Evolutionary conservation across 768 basidiomycete genomes (phyloP).

Genomic region (Lactifluus piperatus): DNA sequence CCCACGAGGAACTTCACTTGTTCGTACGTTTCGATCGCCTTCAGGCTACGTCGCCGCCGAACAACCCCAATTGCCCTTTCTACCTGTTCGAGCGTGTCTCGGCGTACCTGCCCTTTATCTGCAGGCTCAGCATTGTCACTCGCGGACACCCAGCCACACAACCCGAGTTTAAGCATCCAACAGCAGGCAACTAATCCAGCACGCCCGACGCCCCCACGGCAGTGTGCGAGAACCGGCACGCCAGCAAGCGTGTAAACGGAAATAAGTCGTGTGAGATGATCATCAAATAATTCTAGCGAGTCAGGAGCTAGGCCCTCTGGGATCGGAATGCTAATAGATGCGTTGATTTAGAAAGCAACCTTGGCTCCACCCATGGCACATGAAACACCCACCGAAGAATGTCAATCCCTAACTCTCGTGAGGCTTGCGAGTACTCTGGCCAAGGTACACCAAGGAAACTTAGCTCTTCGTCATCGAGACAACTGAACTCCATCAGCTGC

Average conservation of each 20-base stretch:
- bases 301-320: slow-evolving; percentile 84
- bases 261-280: slow-evolving; percentile 56
- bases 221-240: slow-evolving; percentile 71
- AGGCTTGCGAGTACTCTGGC: slow-evolving; percentile 60
- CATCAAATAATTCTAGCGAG: slow-evolving; percentile 50
- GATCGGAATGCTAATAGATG: slow-evolving; percentile 60
- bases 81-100: slow-evolving; percentile 55
- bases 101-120: slow-evolving; percentile 24
- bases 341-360: not conserved
- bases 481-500: slow-evolving; percentile 35
- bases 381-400: slow-evolving; percentile 54
- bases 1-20: slow-evolving; percentile 81
- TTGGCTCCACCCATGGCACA: not conserved
- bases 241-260: slow-evolving; percentile 66
- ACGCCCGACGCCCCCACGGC: slow-evolving; percentile 89
- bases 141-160: slow-evolving; percentile 60
- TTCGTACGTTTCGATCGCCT: slow-evolving; percentile 91
- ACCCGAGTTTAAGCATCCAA: slow-evolving; percentile 86
- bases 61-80: slow-evolving; percentile 68
- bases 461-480: slow-evolving; percentile 80
- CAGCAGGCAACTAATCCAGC: slow-evolving; percentile 89
- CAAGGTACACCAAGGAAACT: slow-evolving; percentile 81
- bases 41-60: slow-evolving; percentile 67
- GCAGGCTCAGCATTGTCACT: not conserved
- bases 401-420: slow-evolving; percentile 60